Conservation (phyloP, 2,329 filamentous ascomycete species). For the Sporothrix protearum region DNA sequence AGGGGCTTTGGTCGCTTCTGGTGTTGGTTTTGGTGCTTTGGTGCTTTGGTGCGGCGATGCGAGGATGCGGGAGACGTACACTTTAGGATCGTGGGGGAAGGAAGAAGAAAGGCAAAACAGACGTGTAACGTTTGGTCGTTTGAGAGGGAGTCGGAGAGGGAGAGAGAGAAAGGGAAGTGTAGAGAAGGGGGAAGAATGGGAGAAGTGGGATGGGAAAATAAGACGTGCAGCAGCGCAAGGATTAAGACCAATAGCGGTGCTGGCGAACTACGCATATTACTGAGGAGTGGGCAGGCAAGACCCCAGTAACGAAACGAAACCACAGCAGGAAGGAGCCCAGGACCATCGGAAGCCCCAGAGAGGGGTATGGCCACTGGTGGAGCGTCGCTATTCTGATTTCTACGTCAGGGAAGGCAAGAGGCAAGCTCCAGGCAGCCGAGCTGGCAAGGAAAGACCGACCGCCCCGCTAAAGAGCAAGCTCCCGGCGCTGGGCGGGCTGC, state of each 20-base stretch:
- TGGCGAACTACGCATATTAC: slow-evolving; percentile 9
- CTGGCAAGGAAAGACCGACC: slow-evolving; percentile 10
- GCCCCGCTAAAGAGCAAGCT: slow-evolving; percentile 16
- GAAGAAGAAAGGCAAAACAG: slow-evolving; percentile 17
- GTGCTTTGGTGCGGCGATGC: slow-evolving; percentile 12
- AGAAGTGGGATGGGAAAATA: slow-evolving; percentile 25
- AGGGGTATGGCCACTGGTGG: slow-evolving; percentile 14
- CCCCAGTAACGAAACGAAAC: neutral
- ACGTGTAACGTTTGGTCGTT: slow-evolving; percentile 24
- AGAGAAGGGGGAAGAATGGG: neutral
- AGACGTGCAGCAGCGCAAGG: slow-evolving; percentile 11
- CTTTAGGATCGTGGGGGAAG: neutral
- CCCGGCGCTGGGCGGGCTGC: slow-evolving; percentile 4
- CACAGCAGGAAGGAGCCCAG: neutral
- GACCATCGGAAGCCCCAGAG: neutral
- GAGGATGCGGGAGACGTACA: slow-evolving; percentile 5
- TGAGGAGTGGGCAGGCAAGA: neutral
- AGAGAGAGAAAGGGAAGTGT: neutral
- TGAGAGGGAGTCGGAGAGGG: neutral
- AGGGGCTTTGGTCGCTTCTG: neutral
- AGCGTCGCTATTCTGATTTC: neutral
- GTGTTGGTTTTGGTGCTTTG: neutral
- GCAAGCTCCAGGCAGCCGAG: slow-evolving; percentile 15
- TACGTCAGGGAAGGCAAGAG: slow-evolving; percentile 13
- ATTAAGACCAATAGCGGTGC: slow-evolving; percentile 10